Conservation (phyloP, 2,329 filamentous ascomycete genomes). For the Xylariaceae sp. region DNA sequence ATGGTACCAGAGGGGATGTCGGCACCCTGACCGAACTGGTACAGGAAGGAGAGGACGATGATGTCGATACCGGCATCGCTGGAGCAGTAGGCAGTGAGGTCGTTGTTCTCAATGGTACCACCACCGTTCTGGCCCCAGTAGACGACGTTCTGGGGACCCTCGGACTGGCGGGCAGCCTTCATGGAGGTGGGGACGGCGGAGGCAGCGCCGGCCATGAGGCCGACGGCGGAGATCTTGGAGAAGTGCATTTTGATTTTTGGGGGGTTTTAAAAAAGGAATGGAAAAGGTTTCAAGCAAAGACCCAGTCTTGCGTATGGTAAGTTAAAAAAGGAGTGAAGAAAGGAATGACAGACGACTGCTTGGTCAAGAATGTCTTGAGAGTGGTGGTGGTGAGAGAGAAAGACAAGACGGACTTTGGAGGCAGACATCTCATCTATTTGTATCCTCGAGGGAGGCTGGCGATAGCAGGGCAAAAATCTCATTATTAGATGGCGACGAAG, state of each 20-base stretch:
- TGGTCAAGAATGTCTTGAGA: background rate
- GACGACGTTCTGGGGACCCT: slow-evolving; percentile 9
- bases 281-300: background rate
- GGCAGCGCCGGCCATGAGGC: slow-evolving; percentile 15
- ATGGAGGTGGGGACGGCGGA: slow-evolving; percentile 12
- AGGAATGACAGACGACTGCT: background rate
- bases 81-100: slow-evolving; percentile 37
- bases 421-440: slow-evolving; percentile 13
- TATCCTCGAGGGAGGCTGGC: slow-evolving; percentile 1
- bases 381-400: slow-evolving; percentile 6
- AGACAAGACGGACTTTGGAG: background rate
- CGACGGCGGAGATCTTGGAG: slow-evolving; percentile 14
- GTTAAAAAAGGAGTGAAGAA: background rate
- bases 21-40: slow-evolving; percentile 34
- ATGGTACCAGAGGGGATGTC: slow-evolving; percentile 37
- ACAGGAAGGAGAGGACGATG: slow-evolving; percentile 41
- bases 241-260: slow-evolving; percentile 14
- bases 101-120: slow-evolving; percentile 32
- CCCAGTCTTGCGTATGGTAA: background rate
- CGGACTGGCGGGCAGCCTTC: slow-evolving; percentile 3
- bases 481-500: too few relatives aligned
- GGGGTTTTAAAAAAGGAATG: background rate
- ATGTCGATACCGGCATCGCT: slow-evolving; percentile 38
- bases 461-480: too few relatives aligned
- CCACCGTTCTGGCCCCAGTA: slow-evolving; percentile 20